Evolutionary conservation across 257 asterid species (phyloP).

Genomic region (Nicotiana sylvestris): DNA sequence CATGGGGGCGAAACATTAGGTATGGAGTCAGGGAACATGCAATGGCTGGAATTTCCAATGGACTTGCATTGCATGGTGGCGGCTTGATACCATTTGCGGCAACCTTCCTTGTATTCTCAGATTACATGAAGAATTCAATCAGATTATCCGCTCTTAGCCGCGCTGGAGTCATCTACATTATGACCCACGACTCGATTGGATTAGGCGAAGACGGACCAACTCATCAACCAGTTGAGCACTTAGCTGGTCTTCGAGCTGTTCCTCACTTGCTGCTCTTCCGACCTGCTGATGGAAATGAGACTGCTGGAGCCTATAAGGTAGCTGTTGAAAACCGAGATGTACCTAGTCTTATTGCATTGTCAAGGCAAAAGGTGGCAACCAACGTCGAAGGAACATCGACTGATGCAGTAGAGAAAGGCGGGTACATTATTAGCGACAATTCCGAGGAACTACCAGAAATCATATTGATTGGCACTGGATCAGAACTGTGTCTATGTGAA

Average conservation of each 20-base stretch:
- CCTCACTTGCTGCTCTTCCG: conserved; percentile 45
- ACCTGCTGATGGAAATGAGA: conserved; percentile 57
- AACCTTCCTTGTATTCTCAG: conserved; percentile 50
- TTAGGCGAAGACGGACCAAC: conserved; percentile 60
- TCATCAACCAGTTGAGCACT: conserved; percentile 61
- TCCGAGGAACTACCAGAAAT: conserved; percentile 36
- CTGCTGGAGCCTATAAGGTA: conserved; percentile 45
- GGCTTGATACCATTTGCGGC: conserved; percentile 53
- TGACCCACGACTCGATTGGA: conserved; percentile 58
- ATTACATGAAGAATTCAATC: conserved; percentile 51
- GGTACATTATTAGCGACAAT: conserved; percentile 46
- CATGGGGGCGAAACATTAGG: conserved; percentile 43
- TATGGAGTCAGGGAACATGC: conserved; percentile 56
- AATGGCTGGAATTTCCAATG: conserved; percentile 57
- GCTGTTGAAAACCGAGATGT: conserved; percentile 29
- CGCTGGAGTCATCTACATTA: conserved; percentile 48
- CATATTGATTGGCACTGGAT: conserved; percentile 50
- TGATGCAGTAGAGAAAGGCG: conserved; percentile 42
- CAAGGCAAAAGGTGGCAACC: conserved; percentile 43
- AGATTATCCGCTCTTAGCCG: conserved; percentile 45
- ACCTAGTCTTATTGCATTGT: conserved; percentile 41
- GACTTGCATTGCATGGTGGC: conserved; percentile 47
- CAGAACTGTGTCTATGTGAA: conserved; percentile 42
- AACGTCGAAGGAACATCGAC: conserved; percentile 37
- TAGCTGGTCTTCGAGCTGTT: conserved; percentile 48